Conservation (phyloP, 1,284 basidiomycete genomes). For the Cronartium quercuum region DNA sequence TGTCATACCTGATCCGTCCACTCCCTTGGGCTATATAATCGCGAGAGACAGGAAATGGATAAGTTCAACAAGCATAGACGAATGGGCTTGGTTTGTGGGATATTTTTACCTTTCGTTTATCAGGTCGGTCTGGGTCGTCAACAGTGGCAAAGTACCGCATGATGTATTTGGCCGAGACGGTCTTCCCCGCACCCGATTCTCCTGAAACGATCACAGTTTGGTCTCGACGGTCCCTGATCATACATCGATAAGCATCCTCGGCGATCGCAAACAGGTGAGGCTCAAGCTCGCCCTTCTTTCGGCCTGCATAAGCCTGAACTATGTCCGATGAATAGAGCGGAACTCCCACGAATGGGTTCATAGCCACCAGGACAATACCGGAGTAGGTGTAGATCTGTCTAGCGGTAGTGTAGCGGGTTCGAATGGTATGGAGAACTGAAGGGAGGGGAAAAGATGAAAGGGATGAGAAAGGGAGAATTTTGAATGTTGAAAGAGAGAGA, state of each 20-base stretch:
- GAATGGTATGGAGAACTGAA: slow-evolving; percentile 88
- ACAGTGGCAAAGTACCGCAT: slow-evolving; percentile 99
- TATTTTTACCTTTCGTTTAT: slow-evolving; percentile 56
- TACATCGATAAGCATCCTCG: slow-evolving; percentile 96
- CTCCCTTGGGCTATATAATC: slow-evolving; percentile 1
- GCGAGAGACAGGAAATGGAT: background rate
- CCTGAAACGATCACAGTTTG: slow-evolving; percentile 99
- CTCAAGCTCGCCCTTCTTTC: slow-evolving; percentile 87
- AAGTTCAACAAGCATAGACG: background rate
- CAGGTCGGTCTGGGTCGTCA: slow-evolving; percentile 64
- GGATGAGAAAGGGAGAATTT: slow-evolving; percentile 2
- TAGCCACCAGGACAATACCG: slow-evolving; percentile 92
- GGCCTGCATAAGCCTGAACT: slow-evolving; percentile 91
- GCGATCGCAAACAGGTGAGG: slow-evolving; percentile 98
- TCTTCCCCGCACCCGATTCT: slow-evolving; percentile 98
- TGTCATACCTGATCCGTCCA: slow-evolving; percentile 56
- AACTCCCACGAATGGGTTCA: slow-evolving; percentile 78
- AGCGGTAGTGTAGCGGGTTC: slow-evolving; percentile 82
- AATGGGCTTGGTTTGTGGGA: slow-evolving; percentile 49
- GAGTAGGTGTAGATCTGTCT: slow-evolving; percentile 99
- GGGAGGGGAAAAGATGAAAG: background rate
- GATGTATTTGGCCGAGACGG: slow-evolving; percentile 98
- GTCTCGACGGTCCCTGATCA: slow-evolving; percentile 88
- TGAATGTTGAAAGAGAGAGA: background rate
- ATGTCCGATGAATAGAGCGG: slow-evolving; percentile 77